These are phyloP conservation scores for Oryza glaberrima DNA, from an alignment of 176 grass and related monocot species.

Conservation along the genomic window DNA sequence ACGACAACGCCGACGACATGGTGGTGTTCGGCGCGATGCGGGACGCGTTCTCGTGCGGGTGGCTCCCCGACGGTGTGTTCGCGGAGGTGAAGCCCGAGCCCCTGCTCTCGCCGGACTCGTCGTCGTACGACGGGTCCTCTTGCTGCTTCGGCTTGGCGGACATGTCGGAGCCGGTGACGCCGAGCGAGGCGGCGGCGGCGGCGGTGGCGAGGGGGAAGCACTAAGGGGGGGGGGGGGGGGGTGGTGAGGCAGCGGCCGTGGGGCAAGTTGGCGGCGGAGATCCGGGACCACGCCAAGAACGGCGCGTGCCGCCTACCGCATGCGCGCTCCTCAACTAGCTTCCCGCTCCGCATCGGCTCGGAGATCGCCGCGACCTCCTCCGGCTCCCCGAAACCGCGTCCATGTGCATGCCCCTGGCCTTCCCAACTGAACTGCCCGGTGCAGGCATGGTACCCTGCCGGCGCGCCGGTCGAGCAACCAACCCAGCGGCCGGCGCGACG, in stretches of 20 bases:
- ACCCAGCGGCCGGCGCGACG: background rate
- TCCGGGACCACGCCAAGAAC: conserved; percentile 94
- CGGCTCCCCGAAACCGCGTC: conserved; percentile 57
- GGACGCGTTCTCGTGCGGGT: conserved; percentile 75
- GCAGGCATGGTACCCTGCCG: conserved; percentile 45
- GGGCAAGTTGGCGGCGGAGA: conserved; percentile 98
- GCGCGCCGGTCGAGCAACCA: conserved; percentile 35
- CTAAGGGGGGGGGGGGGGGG: conserved; percentile 90
- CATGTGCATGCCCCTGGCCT: conserved; percentile 40
- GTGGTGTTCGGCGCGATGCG: conserved; percentile 68
- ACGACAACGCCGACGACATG: conserved; percentile 55
- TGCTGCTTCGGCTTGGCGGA: background rate
- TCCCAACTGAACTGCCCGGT: conserved; percentile 43
- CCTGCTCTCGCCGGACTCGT: conserved; percentile 23
- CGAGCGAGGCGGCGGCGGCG: background rate
- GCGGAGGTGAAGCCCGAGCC: conserved; percentile 55
- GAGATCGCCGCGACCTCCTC: conserved; percentile 43
- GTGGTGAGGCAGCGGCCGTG: conserved; percentile 93
- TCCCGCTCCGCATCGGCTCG: conserved; percentile 81
- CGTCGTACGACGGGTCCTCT: background rate
- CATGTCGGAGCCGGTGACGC: conserved; percentile 9
- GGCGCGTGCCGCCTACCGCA: conserved; percentile 89
- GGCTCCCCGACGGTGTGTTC: conserved; percentile 70
- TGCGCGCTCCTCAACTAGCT: conserved; percentile 91
- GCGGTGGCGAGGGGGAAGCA: conserved; percentile 58